phyloP scores from a whole-genome alignment of 495 filamentous ascomycete species.

The Lophiostoma macrostomum region DNA sequence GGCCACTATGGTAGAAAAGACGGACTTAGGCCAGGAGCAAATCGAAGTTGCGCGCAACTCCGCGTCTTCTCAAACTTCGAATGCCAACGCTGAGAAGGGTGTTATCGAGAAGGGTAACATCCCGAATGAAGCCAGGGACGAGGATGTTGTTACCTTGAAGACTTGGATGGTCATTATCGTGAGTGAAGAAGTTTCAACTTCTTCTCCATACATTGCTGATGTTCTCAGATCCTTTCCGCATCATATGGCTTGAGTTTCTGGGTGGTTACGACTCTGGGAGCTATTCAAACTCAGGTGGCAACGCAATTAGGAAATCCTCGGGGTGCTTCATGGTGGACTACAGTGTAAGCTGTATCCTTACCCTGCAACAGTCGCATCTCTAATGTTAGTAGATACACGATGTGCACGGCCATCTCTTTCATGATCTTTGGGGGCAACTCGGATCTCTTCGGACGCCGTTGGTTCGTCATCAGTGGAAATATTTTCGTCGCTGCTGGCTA shows the following conservation, averaged over 20 bases:
- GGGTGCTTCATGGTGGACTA: constrained; percentile 20
- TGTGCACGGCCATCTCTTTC: constrained; percentile 22
- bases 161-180: constrained; percentile 3
- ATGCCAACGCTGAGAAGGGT: background rate
- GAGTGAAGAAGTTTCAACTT: background rate
- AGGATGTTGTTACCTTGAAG: constrained; percentile 3
- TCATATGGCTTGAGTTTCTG: constrained; percentile 32
- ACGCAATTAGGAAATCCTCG: constrained; percentile 26
- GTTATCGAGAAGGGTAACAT: background rate
- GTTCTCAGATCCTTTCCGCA: constrained; percentile 18
- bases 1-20: too few species aligned
- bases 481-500: background rate
- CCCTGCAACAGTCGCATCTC: background rate
- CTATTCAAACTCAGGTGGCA: constrained; percentile 17
- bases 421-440: constrained; percentile 19
- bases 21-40: too few species aligned
- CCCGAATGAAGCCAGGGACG: background rate
- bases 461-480: constrained; percentile 23
- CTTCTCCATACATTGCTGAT: background rate
- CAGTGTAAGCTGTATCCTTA: constrained; percentile 6
- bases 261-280: constrained; percentile 21
- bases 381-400: constrained; percentile 11
- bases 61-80: background rate
- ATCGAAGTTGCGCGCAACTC: background rate
- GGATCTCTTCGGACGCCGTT: constrained; percentile 20